These are phyloP conservation scores for Dalbergia cochinchinensis DNA, from an alignment of 306 rosid genomes.

Conservation along the genomic window DNA sequence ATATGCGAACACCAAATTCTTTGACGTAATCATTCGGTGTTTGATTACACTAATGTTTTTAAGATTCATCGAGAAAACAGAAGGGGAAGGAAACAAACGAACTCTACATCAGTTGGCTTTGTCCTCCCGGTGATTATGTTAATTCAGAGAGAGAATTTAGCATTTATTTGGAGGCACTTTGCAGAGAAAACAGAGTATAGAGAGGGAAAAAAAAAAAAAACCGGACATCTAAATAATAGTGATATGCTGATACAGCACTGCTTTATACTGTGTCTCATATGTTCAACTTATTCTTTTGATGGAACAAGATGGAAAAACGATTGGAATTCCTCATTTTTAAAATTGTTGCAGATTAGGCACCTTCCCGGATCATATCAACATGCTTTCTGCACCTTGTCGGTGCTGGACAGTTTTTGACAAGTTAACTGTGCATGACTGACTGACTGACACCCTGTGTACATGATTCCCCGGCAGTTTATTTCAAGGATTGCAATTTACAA, in stretches of 20 bases:
- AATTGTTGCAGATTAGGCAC: neutral
- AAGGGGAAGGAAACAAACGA: neutral
- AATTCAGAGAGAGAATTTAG: neutral
- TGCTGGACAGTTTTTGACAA: slow-evolving; percentile 11
- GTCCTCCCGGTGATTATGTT: neutral
- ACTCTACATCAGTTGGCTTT: neutral
- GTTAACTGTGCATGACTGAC: neutral
- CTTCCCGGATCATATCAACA: neutral
- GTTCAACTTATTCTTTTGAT: neutral
- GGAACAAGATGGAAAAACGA: neutral
- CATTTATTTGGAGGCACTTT: neutral
- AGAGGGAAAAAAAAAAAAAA: too few relatives aligned
- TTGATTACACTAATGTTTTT: neutral
- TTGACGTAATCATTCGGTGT: neutral
- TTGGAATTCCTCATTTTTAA: neutral
- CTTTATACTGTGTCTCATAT: neutral
- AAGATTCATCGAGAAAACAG: slow-evolving; percentile 24
- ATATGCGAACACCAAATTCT: neutral
- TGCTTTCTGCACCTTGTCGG: slow-evolving; percentile 17
- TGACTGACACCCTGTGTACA: neutral
- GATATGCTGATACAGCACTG: neutral
- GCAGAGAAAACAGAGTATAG: neutral
- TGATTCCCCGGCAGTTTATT: neutral
- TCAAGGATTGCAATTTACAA: neutral
- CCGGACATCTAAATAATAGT: neutral